Percentiles rank a stretch among this genome's conserved stretches.
Evolutionary conservation across 2,329 filamentous ascomycete species (phyloP).

Genomic region (Colletotrichum kahawae): DNA sequence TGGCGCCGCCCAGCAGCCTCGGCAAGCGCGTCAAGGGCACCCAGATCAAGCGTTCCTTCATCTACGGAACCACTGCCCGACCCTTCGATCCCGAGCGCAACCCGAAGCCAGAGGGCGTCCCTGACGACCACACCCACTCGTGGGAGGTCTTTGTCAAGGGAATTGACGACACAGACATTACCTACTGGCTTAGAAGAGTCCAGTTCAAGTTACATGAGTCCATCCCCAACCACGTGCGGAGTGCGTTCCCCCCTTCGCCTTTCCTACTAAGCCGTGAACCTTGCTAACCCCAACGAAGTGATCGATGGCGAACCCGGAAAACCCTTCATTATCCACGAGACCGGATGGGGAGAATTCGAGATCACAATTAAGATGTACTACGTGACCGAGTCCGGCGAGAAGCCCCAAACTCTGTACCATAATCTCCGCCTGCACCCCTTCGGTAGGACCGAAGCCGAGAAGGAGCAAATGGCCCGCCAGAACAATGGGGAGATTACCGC

Average conservation of each 20-base stretch:
- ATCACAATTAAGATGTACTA: slow-evolving; percentile 97
- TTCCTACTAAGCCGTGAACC: not conserved
- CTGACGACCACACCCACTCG: slow-evolving; percentile 92
- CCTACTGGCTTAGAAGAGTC: slow-evolving; percentile 94
- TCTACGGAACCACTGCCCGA: slow-evolving; percentile 81
- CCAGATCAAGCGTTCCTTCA: slow-evolving; percentile 68
- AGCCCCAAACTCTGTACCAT: slow-evolving; percentile 95
- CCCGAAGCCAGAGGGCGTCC: slow-evolving; percentile 76
- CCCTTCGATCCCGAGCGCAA: slow-evolving; percentile 80
- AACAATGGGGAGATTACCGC: slow-evolving; percentile 71
- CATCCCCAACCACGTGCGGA: slow-evolving; percentile 88
- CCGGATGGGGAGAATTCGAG: slow-evolving; percentile 97
- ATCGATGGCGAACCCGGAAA: slow-evolving; percentile 73
- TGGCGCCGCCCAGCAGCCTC: slow-evolving; percentile 64
- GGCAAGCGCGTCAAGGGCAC: slow-evolving; percentile 70
- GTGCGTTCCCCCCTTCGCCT: slow-evolving; percentile 42
- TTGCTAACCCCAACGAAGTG: slow-evolving; percentile 43
- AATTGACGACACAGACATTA: slow-evolving; percentile 87
- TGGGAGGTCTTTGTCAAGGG: slow-evolving; percentile 96
- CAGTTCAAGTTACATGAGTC: slow-evolving; percentile 99
- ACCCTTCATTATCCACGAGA: slow-evolving; percentile 86
- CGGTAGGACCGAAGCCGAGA: slow-evolving; percentile 79
- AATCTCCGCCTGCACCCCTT: slow-evolving; percentile 91
- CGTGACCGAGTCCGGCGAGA: slow-evolving; percentile 84
- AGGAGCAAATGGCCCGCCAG: slow-evolving; percentile 56